Evolutionary conservation across 2,329 filamentous ascomycete species (phyloP), one percentile per base, ranked within the genome.

Genomic region (Diaporthe humulicola): DNA sequence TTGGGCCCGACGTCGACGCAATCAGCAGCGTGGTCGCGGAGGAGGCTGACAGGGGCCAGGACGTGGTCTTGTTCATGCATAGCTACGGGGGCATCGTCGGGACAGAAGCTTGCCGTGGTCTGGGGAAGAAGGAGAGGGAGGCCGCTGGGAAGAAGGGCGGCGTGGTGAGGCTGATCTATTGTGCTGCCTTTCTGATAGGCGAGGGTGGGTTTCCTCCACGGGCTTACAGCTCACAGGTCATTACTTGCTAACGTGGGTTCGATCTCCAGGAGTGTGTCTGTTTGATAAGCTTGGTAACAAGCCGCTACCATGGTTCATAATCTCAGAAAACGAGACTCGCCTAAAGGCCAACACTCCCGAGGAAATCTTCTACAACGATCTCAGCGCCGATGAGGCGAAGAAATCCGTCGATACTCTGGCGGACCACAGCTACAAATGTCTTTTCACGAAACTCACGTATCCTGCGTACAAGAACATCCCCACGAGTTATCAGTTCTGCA

Each of bases 51-150:
- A 45, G 22, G 48, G 60, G 60, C 48, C 60, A 73, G 60, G 60
- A 73, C n/a, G 60, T 73, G 8, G 50, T 73, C 14, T 1, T 73
- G 28, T 73, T 73, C 50, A 73, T 73, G 71, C 71, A 73, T 28
- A 73, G 71, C 50, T 73, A 73, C 9, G 71, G 71, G 5, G 71
- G 71, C 14, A n/a, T 67, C n/a, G 60, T 61, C 48, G 71, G 71
- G 12, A 64, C 71, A 19, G 19, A 73, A 38, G 25, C 71, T 12
- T 73, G 71, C 30, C 60, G 71, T 36, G 71, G 58, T 5, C 50
- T 73, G n/a, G 71, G 58, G 19, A 58, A 58, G 60, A 58, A 57
- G 60, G 60, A 67, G 22, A 73, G 60, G 36, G 28, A 36, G 19
- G 60, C 71, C 25, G 28, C 45, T 5, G 71, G 71, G 17, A 57